These are phyloP conservation scores for Hyaloscypha finlandica DNA, from an alignment of 495 filamentous ascomycete species.

Conservation along the genomic window DNA sequence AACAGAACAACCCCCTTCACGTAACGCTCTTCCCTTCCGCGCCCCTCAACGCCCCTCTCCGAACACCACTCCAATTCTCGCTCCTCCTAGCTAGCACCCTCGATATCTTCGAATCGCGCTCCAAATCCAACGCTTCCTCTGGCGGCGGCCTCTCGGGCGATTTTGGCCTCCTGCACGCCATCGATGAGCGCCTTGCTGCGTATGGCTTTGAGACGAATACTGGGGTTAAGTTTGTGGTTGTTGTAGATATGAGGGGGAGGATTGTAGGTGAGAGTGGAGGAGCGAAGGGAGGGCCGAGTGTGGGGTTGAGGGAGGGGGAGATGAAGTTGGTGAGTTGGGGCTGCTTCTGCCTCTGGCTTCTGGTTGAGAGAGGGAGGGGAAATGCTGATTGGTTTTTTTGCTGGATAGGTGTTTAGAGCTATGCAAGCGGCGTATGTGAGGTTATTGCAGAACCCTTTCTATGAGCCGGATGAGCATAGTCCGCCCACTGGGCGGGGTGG, in stretches of 20 bases:
- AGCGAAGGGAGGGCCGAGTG: conserved; percentile 24
- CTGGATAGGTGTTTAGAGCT: conserved; percentile 75
- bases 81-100: conserved; percentile 88
- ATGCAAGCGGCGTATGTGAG: conserved; percentile 89
- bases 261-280: conserved; percentile 28
- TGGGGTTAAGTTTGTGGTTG: conserved; percentile 81
- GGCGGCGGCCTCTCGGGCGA: conserved; percentile 65
- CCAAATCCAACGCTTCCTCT: conserved; percentile 61
- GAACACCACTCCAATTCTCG: conserved; percentile 77
- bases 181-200: conserved; percentile 87
- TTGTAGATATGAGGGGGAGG: conserved; percentile 82
- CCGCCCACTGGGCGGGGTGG: conserved; percentile 54
- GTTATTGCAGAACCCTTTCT: conserved; percentile 93
- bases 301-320: conserved; percentile 76
- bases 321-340: conserved; percentile 65
- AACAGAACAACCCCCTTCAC: conserved; percentile 93
- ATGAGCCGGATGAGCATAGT: conserved; percentile 81
- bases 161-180: conserved; percentile 84
- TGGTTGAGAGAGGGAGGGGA: not conserved
- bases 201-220: conserved; percentile 99
- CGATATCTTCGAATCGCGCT: conserved; percentile 85
- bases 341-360: conserved; percentile 13
- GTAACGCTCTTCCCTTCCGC: conserved; percentile 75
- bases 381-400: not conserved
- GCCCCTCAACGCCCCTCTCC: conserved; percentile 46